A percentile compares a stretch with the other conserved stretches of the same genome.
Conservation (phyloP, 2,329 filamentous ascomycete species). For the Botrytis elliptica region DNA sequence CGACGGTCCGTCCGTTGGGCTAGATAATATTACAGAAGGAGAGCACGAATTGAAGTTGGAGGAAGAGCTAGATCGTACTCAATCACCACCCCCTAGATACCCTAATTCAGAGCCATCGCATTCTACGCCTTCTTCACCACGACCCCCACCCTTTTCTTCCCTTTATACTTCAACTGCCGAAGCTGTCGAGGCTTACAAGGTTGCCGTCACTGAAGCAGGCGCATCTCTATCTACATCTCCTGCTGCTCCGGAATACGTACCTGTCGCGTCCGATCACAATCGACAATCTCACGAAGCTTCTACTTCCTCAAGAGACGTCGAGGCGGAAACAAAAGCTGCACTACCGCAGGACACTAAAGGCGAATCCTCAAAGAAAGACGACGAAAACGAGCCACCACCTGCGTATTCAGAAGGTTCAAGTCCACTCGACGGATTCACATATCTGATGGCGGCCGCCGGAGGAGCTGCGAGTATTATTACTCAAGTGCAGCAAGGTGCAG, state of each 20-base stretch:
- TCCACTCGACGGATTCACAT: slow-evolving; percentile 88
- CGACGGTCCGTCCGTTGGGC: slow-evolving; percentile 47
- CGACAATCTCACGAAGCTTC: slow-evolving; percentile 28
- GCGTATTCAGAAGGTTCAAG: slow-evolving; percentile 95
- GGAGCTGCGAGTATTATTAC: slow-evolving; percentile 98
- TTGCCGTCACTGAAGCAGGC: slow-evolving; percentile 41
- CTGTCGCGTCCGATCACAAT: slow-evolving; percentile 42
- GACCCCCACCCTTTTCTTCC: slow-evolving; percentile 60
- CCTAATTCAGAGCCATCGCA: slow-evolving; percentile 52
- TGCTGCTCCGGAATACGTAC: slow-evolving; percentile 59
- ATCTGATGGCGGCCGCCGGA: slow-evolving; percentile 97
- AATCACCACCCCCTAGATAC: slow-evolving; percentile 60
- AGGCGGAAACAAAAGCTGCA: slow-evolving; percentile 78
- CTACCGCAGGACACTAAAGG: slow-evolving; percentile 80
- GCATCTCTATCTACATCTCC: slow-evolving; percentile 49
- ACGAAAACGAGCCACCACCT: slow-evolving; percentile 89
- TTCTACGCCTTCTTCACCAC: slow-evolving; percentile 45
- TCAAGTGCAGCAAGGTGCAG: slow-evolving; percentile 89
- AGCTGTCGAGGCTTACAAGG: slow-evolving; percentile 42
- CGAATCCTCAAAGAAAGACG: slow-evolving; percentile 69
- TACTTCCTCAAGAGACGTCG: slow-evolving; percentile 45
- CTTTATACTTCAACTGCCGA: slow-evolving; percentile 50
- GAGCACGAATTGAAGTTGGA: slow-evolving; percentile 39
- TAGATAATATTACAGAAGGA: slow-evolving; percentile 30
- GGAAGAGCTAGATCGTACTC: slow-evolving; percentile 41